Percentiles rank a stretch among this genome's conserved stretches.
Evolutionary conservation across 1,284 basidiomycete genomes (phyloP).

Genomic region (Lignosus rhinocerotis): DNA sequence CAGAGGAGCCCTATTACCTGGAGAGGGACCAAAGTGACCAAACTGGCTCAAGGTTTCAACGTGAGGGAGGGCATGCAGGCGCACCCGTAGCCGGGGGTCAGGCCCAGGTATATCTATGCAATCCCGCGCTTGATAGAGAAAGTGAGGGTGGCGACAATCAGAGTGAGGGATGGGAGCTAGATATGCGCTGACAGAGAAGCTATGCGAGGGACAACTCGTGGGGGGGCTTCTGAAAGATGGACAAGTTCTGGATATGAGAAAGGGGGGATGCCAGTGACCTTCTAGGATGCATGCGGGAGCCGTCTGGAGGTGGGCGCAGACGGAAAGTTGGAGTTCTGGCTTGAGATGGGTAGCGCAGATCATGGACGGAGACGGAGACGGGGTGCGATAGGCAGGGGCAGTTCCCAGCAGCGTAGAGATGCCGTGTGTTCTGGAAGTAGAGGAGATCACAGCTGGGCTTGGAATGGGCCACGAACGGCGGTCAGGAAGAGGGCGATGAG

Average conservation of each 20-base stretch:
- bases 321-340: slow-evolving; percentile 9
- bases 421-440: slow-evolving; percentile 20
- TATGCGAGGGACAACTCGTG: slow-evolving; percentile 9
- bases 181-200: slow-evolving; percentile 14
- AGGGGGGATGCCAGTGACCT: slow-evolving; percentile 9
- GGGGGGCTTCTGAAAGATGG: slow-evolving; percentile 13
- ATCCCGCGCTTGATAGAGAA: not conserved
- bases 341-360: slow-evolving; percentile 19
- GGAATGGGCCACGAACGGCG: not conserved
- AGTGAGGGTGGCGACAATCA: slow-evolving; percentile 3
- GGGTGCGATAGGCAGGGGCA: slow-evolving; percentile 17
- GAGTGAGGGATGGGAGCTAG: not conserved
- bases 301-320: slow-evolving; percentile 2
- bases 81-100: not conserved
- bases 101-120: slow-evolving; percentile 11
- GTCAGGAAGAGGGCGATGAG: slow-evolving; percentile 13
- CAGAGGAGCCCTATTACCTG: not conserved
- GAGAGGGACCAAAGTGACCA: not conserved
- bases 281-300: slow-evolving; percentile 10
- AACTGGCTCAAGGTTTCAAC: not conserved
- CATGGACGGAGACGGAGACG: slow-evolving; percentile 7
- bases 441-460: slow-evolving; percentile 4
- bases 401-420: slow-evolving; percentile 20
- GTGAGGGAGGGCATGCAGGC: not conserved
- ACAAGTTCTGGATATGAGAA: not conserved